Conservation (phyloP, 345 rosid species). For the Eucalyptus cloeziana region DNA sequence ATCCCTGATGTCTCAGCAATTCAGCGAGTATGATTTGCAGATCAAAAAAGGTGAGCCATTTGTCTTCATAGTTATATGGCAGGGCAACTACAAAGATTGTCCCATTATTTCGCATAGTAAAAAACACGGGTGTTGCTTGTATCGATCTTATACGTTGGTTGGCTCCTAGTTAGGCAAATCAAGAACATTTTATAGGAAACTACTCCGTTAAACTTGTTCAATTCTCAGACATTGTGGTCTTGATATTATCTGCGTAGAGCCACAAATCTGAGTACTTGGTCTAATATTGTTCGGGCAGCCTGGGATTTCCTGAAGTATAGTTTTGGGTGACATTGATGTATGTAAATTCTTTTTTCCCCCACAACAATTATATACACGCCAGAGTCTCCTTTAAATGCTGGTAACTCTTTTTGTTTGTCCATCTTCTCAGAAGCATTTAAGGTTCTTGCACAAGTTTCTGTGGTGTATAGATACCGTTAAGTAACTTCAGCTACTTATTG, state of each 20-base stretch:
- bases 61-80: background rate
- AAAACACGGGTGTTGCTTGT: background rate
- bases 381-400: background rate
- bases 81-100: background rate
- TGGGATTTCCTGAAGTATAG: background rate
- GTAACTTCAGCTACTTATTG: background rate
- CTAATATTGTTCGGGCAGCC: background rate
- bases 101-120: background rate
- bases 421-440: background rate
- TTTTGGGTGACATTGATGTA: background rate
- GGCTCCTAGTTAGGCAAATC: background rate
- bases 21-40: background rate
- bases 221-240: background rate
- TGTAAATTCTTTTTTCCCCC: background rate
- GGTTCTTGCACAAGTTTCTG: background rate
- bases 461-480: background rate
- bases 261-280: background rate
- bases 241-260: background rate
- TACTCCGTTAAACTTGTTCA: background rate
- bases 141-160: background rate
- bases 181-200: background rate
- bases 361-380: background rate
- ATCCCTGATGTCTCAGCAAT: background rate
- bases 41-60: background rate
- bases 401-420: background rate